Base-by-base conservation (phyloP, 148 eudicot genomes). In the Spergularia bocconei region DNA sequence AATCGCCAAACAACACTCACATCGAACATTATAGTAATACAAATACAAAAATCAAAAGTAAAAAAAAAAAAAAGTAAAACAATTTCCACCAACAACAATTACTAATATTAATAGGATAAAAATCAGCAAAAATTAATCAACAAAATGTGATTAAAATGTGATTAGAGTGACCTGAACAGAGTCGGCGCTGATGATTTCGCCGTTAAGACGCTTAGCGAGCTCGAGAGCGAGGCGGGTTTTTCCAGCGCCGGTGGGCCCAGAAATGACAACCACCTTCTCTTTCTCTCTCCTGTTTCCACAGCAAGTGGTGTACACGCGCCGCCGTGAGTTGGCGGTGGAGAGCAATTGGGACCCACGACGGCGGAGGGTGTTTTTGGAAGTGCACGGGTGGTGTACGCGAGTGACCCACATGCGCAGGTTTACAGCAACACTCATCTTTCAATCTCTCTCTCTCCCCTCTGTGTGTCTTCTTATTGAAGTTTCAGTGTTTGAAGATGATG, bases 171-270 rank as follows among this genome's bases (percentile, higher is more conserved):
- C 98, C 97, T 94, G 98, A 61, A 94, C 97, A 29, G 98, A 94
- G 73, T 94, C 98, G 23, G 98, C 98, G 56, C 92, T 90, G 76
- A 94, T 83, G 19, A 94, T 94, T 86, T 94, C 98, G 7, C 97
- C 98, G 53, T 94, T 90, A 64, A 94, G 87, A 11, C 93, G 86
- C 77, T 90, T 90, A 14, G 97, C 91, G 60, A 94, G 96, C 84
- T 94, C 97, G 13, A 94, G 72, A 0, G 97, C 93, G 7, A 94
- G 90, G 54, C 90, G 87, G 66, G 92, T 85, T 85, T 94, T 94
- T 0, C 98, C 98, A 72, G 97, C 89, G 13, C 98, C 97, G 44
- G 98, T 94, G 57, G 98, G 98, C 2, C 98, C 98, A 1, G 96
- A 88, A 39, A 94, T 94, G 29, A 94, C 97, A 1, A 92, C 85